phyloP scores from a whole-genome alignment of 306 rosid species.

The Fragaria iinumae region DNA sequence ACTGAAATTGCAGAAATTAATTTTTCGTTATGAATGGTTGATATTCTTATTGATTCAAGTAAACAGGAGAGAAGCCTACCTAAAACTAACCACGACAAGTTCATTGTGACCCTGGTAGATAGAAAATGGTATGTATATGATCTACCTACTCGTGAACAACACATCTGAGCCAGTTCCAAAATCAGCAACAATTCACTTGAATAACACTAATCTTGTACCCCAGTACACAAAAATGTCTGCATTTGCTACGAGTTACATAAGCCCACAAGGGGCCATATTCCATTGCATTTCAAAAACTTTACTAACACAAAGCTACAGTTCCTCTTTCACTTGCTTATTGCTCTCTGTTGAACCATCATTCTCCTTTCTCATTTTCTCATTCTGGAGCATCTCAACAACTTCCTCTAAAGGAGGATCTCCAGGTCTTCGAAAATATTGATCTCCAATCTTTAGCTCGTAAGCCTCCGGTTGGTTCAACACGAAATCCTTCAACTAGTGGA shows the following conservation, averaged over 20 bases:
- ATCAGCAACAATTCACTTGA: neutral
- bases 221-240: neutral
- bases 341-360: slow-evolving; percentile 27
- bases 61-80: neutral
- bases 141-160: neutral
- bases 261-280: neutral
- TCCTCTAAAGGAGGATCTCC: slow-evolving; percentile 84
- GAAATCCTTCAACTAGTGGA: slow-evolving; percentile 79
- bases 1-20: neutral
- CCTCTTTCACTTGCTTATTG: slow-evolving; percentile 42
- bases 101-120: neutral
- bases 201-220: neutral
- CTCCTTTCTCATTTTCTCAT: slow-evolving; percentile 41
- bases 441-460: slow-evolving; percentile 83
- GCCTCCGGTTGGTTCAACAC: slow-evolving; percentile 74
- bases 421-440: slow-evolving; percentile 67
- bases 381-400: slow-evolving; percentile 48
- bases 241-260: neutral
- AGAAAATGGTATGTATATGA: slow-evolving; percentile 1
- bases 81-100: neutral
- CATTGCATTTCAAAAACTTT: neutral
- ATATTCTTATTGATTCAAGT: neutral
- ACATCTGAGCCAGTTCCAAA: neutral
- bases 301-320: slow-evolving; percentile 40
- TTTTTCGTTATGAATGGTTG: neutral